A percentile compares a stretch with the other conserved stretches of the same genome.
phyloP scores from a whole-genome alignment of 768 basidiomycete species.

The Phanerochaete sordida region DNA sequence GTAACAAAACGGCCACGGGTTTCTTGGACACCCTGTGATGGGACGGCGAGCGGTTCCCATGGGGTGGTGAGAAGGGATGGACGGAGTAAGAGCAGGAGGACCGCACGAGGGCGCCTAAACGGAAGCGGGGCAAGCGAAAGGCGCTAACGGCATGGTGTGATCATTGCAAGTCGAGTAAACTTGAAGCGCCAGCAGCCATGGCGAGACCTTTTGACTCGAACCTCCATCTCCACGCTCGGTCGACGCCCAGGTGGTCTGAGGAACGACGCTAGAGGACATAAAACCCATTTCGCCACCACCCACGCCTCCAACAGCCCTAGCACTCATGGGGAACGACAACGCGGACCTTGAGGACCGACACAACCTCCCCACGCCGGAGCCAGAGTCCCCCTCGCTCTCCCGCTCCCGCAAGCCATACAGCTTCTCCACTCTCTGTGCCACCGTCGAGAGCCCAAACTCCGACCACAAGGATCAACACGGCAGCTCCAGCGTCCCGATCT shows the following conservation, averaged over 20 bases:
- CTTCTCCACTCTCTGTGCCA: slow-evolving; percentile 90
- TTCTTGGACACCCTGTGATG: no score
- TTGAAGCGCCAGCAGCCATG: slow-evolving; percentile 3
- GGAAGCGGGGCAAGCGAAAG: neutral
- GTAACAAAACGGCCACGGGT: no score
- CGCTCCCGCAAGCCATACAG: slow-evolving; percentile 69
- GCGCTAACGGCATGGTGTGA: slow-evolving; percentile 7
- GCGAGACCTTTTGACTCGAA: slow-evolving; percentile 13
- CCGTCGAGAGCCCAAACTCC: slow-evolving; percentile 89
- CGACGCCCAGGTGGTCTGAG: slow-evolving; percentile 6
- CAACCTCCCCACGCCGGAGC: slow-evolving; percentile 78
- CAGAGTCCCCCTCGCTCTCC: slow-evolving; percentile 61
- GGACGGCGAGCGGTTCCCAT: no score
- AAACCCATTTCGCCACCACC: neutral
- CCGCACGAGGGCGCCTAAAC: neutral
- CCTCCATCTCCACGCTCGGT: neutral
- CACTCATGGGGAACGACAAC: slow-evolving; percentile 7
- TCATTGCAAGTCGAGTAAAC: neutral
- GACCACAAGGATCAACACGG: slow-evolving; percentile 94
- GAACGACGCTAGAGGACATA: neutral
- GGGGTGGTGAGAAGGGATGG: no score
- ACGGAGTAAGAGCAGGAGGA: no score
- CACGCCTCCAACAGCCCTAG: neutral
- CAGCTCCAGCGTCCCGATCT: slow-evolving; percentile 92
- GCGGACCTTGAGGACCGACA: slow-evolving; percentile 17